Percentiles rank a stretch among this genome's conserved stretches.
Evolutionary conservation across 2,329 filamentous ascomycete species (phyloP).

Genomic region (Nothopassalora personata): DNA sequence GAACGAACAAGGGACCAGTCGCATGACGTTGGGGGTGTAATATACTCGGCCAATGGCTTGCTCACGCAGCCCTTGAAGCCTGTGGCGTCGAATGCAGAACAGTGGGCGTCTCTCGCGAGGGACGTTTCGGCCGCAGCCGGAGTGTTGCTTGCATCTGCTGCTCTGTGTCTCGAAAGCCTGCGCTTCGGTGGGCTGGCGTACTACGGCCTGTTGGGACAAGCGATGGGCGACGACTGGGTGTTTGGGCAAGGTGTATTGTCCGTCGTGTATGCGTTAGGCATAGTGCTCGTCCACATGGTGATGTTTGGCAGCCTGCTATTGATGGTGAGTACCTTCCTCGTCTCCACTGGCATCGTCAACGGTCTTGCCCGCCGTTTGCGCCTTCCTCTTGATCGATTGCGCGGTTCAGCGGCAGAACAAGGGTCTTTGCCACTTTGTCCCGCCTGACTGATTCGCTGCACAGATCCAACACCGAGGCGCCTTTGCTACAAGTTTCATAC

Average conservation of each 20-base stretch:
- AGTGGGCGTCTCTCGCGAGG: slow-evolving; percentile 21
- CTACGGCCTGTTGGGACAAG: slow-evolving; percentile 19
- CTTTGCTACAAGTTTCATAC: slow-evolving; percentile 24
- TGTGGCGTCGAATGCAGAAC: slow-evolving; percentile 3
- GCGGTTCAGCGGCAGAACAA: too few relatives aligned
- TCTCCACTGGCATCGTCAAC: too few relatives aligned
- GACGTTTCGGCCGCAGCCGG: slow-evolving; percentile 29
- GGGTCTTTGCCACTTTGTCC: too few relatives aligned
- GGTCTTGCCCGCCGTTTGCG: too few relatives aligned
- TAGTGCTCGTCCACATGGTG: slow-evolving; percentile 21
- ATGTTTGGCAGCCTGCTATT: slow-evolving; percentile 24
- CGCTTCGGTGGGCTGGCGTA: slow-evolving; percentile 25
- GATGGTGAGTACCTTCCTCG: slow-evolving; percentile 24
- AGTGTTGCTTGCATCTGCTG: slow-evolving; percentile 22
- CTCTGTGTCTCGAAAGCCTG: slow-evolving; percentile 25
- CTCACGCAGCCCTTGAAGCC: slow-evolving; percentile 23
- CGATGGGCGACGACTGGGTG: slow-evolving; percentile 21
- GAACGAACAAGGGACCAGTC: slow-evolving; percentile 31
- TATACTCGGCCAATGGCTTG: slow-evolving; percentile 34
- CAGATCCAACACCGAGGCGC: slow-evolving; percentile 27
- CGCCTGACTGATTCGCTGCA: not conserved
- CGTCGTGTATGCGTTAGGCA: slow-evolving; percentile 17
- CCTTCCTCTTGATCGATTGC: too few relatives aligned
- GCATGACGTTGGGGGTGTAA: slow-evolving; percentile 27
- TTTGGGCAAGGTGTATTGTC: slow-evolving; percentile 21